Percentiles rank a stretch among this genome's conserved stretches.
These are phyloP conservation scores for Colletotrichum sp. DNA, from an alignment of 2,329 filamentous ascomycete species.

Conservation along the genomic window DNA sequence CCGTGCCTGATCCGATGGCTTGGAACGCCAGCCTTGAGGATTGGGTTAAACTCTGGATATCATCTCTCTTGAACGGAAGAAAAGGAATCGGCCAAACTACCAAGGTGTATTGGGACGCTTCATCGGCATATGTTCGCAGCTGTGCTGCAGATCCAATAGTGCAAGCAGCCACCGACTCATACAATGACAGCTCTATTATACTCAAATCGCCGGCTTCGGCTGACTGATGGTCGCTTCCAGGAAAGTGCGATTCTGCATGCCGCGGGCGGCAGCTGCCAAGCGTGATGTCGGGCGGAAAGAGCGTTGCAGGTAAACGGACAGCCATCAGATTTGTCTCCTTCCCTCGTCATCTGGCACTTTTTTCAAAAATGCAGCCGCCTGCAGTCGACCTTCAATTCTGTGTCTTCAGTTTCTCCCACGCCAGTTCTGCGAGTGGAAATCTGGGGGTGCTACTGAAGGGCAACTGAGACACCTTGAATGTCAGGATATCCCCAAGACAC, in stretches of 20 bases:
- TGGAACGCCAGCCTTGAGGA: not conserved
- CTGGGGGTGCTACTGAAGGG: not conserved
- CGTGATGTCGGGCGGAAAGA: not conserved
- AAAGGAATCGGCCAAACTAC: not conserved
- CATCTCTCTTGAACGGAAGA: not conserved
- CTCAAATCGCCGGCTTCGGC: not conserved
- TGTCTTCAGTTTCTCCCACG: not conserved
- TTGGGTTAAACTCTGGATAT: constrained; percentile 14
- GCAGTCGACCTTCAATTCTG: not conserved
- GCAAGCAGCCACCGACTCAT: not conserved
- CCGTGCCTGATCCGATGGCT: not conserved
- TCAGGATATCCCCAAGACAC: not conserved
- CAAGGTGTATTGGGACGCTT: not conserved
- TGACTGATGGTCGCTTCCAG: not conserved
- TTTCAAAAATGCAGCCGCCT: not conserved
- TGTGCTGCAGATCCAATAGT: not conserved
- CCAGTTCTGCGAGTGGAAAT: not conserved
- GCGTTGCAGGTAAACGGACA: not conserved
- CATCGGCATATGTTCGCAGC: not conserved
- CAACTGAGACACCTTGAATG: constrained; percentile 9
- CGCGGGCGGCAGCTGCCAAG: not conserved
- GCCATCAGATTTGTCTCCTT: not conserved
- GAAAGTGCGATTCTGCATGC: not conserved
- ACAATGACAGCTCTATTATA: not conserved
- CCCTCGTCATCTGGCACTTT: not conserved